A percentile compares a stretch with the other conserved stretches of the same genome.
Conservation (phyloP, 352 stramenopile genomes). For the Pythium coloratum region DNA sequence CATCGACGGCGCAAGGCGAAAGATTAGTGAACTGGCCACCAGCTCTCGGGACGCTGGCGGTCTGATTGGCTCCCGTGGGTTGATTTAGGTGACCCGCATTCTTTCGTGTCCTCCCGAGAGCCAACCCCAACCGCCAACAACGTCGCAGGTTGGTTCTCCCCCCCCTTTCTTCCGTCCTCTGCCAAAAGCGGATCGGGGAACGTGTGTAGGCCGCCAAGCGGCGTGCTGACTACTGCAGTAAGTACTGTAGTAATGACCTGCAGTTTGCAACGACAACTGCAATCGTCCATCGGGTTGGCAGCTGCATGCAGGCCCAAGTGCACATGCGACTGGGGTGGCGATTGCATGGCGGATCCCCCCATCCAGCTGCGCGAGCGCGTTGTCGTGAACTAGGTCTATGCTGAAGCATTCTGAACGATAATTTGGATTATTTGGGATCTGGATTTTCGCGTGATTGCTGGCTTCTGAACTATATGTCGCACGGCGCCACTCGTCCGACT, state of each 20-base stretch:
- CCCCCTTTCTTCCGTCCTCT: slow-evolving; percentile 4
- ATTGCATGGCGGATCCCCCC: neutral
- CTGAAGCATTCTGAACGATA: neutral
- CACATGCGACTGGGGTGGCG: neutral
- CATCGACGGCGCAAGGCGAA: slow-evolving; percentile 6
- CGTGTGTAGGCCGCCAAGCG: neutral
- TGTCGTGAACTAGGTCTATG: slow-evolving; percentile 5
- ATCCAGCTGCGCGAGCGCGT: slow-evolving; percentile 1
- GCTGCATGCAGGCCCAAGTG: neutral
- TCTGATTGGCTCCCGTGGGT: neutral
- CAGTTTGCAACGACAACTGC: neutral
- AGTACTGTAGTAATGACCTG: neutral
- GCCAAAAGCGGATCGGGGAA: neutral
- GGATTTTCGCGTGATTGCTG: neutral
- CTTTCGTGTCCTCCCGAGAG: neutral
- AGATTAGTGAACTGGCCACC: slow-evolving; percentile 22
- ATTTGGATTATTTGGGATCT: neutral
- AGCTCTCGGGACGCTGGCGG: slow-evolving; percentile 10
- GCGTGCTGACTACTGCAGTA: slow-evolving; percentile 5
- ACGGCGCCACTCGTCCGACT: neutral
- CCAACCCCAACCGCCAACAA: neutral
- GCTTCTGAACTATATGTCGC: slow-evolving; percentile 7
- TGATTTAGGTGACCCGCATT: slow-evolving; percentile 13
- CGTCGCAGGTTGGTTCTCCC: neutral
- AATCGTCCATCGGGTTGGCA: neutral